Evolutionary conservation across 2,329 filamentous ascomycete genomes (phyloP), one percentile per base, ranked within the genome.

Genomic region (Myriosclerotinia scirpicola): DNA sequence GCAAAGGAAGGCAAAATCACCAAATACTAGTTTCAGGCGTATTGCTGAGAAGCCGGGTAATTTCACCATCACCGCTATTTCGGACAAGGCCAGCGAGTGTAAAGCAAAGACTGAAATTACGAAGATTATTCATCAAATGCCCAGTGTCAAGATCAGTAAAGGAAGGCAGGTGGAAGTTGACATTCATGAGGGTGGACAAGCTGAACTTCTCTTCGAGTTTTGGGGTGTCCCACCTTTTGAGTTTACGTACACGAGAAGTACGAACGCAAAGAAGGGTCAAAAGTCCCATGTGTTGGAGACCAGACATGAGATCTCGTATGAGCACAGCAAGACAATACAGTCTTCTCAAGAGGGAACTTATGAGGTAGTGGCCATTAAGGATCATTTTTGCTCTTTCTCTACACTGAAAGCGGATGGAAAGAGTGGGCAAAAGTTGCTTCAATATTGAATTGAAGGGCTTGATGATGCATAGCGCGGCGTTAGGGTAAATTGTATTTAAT

Each of bases 301-400:
- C 71, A 87, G 91, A 72, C 93, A 95, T 71, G 93, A 97, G 73
- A 83, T 90, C 22, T 94, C 90, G 59, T 86, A 93, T 69, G 92
- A 96, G 74, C 85, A 92, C 77, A 88, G 81, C 74, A 93, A 96
- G 83, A 86, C 87, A 36, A 86, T 98, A 73, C 88, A 88, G 73
- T 93, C 93, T 36, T 93, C 90, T 72, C 91, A 97, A 76, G 95
- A 98, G 82, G 95, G 95, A 60, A 97, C 93, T 71, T 99, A 99
- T 76, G 95, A 99, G 80, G 94, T 99, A 22, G 91, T 98, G 40
- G 90, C 92, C 14, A 97, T 99, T 79, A 96, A 96, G 82, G 95
- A 99, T 79, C 87, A 87, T 75, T 96, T 87, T 80, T 99, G 95
- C 77, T 89, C 92, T 36, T 97, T 96, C 78, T 91, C 91, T 55